Evolutionary conservation across 345 rosid species (phyloP), one percentile per base, ranked within the genome.

Genomic region (Theobroma cacao): DNA sequence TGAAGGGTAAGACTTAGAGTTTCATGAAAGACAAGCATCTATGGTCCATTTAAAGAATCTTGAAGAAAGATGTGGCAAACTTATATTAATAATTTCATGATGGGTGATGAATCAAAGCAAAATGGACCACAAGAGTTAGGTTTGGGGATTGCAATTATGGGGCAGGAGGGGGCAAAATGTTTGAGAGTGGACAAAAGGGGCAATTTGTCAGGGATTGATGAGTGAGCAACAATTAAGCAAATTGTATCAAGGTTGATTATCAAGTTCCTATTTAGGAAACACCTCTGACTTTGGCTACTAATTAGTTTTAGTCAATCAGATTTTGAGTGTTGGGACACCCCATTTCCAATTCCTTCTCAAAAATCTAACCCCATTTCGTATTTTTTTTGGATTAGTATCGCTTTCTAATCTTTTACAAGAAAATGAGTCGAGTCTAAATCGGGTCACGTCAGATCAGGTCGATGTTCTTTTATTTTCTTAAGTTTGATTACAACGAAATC

Each of bases 221-320:
- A 28, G 78, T 34, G 5, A 12, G 34, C 41, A 50, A 50, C 30
- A 34, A 28, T 33, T n/a, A 43, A 40, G 45, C 5, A 45, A 71
- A 45, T 11, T 45, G 9, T 40, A 41, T 26, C 17, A 38, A 17
- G 0, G 11, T 45, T 14, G 43, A 34, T 10, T 20, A 47, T 50
- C 33, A 14, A 77, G 69, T 10, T 65, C 68, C 63, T 22, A 9
- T 56, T 56, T 36, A 34, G 78, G 78, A 77, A 77, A 77, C 84
- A 64, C 24, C 18, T 60, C 43, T 22, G 20, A 64, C 24, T 7
- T 50, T 33, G 24, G 15, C 40, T 55, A 72, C 48, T 77, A 65
- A 33, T 45, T 72, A 45, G 56, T 26, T 64, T 63, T 63, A 28
- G 77, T 71, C 67, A 76, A 69, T 70, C 34, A n/a, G 63, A 59